Conservation (phyloP, 306 rosid species). For the Pterocarpus macrocarpus region DNA sequence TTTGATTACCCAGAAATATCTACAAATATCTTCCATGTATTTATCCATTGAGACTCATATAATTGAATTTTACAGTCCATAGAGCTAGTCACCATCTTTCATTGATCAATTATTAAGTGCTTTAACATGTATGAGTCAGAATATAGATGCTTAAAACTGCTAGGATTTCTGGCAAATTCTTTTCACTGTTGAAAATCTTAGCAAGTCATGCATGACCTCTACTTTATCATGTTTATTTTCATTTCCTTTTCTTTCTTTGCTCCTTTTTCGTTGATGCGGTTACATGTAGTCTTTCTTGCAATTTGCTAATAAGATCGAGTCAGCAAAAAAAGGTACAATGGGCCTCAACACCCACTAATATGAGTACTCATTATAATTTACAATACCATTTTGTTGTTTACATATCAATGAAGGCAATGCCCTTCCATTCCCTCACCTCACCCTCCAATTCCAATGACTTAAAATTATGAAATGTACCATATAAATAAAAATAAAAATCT, state of each 20-base stretch:
- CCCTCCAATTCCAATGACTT: conserved; percentile 7
- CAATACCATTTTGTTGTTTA: conserved; percentile 14
- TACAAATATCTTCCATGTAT: conserved; percentile 16
- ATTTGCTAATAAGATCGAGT: neutral
- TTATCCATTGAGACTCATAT: conserved; percentile 2
- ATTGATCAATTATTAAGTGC: conserved; percentile 11
- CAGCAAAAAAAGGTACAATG: conserved; percentile 15
- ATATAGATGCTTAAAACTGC: neutral
- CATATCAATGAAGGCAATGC: conserved; percentile 14
- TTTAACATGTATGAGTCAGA: neutral
- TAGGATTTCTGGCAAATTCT: neutral
- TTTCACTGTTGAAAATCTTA: conserved; percentile 45
- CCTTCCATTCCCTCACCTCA: conserved; percentile 21
- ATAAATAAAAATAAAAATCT: neutral
- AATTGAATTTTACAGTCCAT: conserved; percentile 3
- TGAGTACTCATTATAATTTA: conserved; percentile 12
- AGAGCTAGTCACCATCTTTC: neutral
- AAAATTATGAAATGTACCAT: neutral
- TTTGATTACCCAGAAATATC: conserved; percentile 1
- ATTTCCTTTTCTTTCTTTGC: neutral
- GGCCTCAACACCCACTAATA: conserved; percentile 16
- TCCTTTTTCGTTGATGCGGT: neutral
- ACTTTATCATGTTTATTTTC: conserved; percentile 4
- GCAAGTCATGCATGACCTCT: conserved; percentile 42
- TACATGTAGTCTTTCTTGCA: neutral